These are phyloP conservation scores for Cymbidium sinense DNA, from an alignment of 106 monocot genomes.

Conservation along the genomic window DNA sequence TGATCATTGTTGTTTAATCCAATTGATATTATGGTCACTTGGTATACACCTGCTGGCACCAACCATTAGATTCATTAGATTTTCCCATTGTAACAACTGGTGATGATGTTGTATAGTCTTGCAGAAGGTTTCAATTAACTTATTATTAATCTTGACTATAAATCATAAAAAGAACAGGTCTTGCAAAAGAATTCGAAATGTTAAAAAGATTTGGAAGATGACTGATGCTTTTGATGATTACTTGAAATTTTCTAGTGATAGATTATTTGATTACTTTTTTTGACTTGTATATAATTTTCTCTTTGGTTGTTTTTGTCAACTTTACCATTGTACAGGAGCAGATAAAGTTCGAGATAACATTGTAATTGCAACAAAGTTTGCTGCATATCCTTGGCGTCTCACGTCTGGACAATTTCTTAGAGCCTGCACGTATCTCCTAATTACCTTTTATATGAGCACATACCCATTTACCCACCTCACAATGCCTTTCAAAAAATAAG, in stretches of 20 bases:
- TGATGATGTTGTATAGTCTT: neutral
- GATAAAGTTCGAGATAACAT: slow-evolving; percentile 41
- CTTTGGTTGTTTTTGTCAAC: neutral
- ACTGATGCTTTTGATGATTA: neutral
- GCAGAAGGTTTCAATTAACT: neutral
- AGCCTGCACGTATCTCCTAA: slow-evolving; percentile 83
- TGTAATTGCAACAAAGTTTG: slow-evolving; percentile 96
- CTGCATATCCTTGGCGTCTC: slow-evolving; percentile 96
- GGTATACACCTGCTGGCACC: no score
- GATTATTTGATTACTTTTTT: neutral
- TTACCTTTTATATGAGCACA: slow-evolving; percentile 16
- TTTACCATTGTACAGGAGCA: slow-evolving; percentile 39
- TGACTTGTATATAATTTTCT: neutral
- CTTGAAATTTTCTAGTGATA: neutral
- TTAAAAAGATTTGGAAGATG: neutral
- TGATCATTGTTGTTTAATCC: no score
- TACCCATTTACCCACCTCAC: neutral
- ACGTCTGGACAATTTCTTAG: slow-evolving; percentile 87
- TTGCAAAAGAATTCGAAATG: neutral
- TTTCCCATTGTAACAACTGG: no score
- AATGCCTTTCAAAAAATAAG: neutral
- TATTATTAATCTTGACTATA: neutral
- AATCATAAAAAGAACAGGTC: neutral
- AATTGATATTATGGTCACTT: no score
- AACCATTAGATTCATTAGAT: no score